Evolutionary conservation across 2,329 filamentous ascomycete species (phyloP).

Genomic region (Pseudogymnoascus sp.): DNA sequence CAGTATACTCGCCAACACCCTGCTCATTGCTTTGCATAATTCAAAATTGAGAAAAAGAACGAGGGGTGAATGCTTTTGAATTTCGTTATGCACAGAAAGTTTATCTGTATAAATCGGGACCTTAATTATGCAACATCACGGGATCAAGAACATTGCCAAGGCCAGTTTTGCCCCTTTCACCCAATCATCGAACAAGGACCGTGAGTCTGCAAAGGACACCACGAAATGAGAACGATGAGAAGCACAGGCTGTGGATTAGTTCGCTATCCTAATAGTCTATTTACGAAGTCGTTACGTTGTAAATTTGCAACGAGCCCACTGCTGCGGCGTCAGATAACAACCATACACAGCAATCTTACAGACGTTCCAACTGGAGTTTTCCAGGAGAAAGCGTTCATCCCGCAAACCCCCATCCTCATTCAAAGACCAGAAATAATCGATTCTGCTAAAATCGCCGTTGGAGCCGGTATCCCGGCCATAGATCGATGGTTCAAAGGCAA

Average conservation of each 20-base stretch:
- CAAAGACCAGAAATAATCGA: conserved; percentile 20
- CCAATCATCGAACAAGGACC: neutral
- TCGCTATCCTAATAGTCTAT: neutral
- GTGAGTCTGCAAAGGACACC: neutral
- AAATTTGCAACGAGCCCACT: neutral
- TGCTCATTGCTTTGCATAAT: neutral
- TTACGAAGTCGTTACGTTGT: neutral
- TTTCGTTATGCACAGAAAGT: neutral
- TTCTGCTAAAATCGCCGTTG: conserved; percentile 19
- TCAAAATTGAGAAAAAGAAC: neutral
- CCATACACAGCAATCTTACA: conserved; percentile 13
- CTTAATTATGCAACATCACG: neutral
- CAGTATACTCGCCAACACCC: neutral
- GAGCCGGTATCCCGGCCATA: conserved; percentile 45
- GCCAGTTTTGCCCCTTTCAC: neutral
- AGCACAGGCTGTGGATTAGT: neutral
- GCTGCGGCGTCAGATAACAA: neutral
- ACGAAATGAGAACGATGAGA: neutral
- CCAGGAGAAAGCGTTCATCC: conserved; percentile 43
- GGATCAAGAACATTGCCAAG: neutral
- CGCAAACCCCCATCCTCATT: conserved; percentile 46
- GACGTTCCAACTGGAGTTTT: conserved; percentile 39
- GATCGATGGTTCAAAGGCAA: conserved; percentile 50
- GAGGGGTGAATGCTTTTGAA: neutral
- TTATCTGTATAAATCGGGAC: neutral